Evolutionary conservation across 805 yeast genomes (phyloP).

Genomic region (Candida maris): DNA sequence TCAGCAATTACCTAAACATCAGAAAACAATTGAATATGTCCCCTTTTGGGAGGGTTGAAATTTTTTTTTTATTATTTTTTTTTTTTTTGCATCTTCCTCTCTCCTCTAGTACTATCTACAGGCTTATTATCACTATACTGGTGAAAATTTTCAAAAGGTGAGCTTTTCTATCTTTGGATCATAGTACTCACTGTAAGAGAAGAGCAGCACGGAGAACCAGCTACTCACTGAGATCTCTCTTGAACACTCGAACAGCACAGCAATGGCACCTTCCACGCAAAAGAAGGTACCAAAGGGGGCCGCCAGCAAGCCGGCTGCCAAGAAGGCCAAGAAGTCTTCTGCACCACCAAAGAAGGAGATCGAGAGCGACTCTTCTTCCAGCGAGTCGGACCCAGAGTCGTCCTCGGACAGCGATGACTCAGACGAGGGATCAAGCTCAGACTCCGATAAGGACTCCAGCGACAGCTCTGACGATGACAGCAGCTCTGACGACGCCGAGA

Average conservation of each 20-base stretch:
- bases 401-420: constrained; percentile 1
- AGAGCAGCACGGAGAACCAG: too few relatives aligned
- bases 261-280: background rate
- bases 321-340: constrained; percentile 11
- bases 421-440: constrained; percentile 11
- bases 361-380: constrained; percentile 2
- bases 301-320: constrained; percentile 12
- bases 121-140: too few relatives aligned
- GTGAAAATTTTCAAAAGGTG: too few relatives aligned
- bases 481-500: constrained; percentile 1
- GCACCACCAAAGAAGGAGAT: constrained; percentile 15
- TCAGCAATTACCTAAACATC: too few relatives aligned
- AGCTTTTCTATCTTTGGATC: too few relatives aligned
- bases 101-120: too few relatives aligned
- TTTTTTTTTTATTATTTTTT: constrained; percentile 2
- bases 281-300: constrained; percentile 22
- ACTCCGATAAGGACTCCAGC: constrained; percentile 17
- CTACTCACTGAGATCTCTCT: too few relatives aligned
- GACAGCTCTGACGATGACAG: constrained; percentile 6
- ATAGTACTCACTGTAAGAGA: too few relatives aligned
- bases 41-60: constrained; percentile 1
- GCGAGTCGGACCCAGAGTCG: constrained; percentile 1
- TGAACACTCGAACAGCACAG: too few relatives aligned
- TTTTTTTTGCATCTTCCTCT: background rate
- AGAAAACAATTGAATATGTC: too few relatives aligned